Base-by-base conservation (phyloP, 768 basidiomycete genomes). In the Roridomyces roridus region DNA sequence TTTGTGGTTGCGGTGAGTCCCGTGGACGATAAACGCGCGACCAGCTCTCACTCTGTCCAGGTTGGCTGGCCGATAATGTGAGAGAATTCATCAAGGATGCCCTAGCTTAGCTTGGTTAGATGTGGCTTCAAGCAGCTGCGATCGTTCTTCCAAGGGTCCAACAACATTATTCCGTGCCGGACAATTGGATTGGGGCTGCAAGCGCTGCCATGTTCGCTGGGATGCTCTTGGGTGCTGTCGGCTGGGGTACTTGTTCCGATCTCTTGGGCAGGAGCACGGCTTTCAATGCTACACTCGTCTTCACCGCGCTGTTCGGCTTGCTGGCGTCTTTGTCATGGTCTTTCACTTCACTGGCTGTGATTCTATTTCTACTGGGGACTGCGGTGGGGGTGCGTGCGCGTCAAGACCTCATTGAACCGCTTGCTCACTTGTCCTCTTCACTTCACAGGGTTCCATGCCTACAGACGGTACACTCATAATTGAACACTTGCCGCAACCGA, bases 131-230 rank as follows among this genome's bases (percentile, higher is more conserved):
- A 81, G 89, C 91, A 12, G 74, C 91, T 5, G 92, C 96, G 23
- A 93, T 98, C 31, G 91, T 96, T 42, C 80, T 99, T n/a, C 96
- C 96, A n/a, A 81, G 96, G 43, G 89, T 99, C 21, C 96, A 98
- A 69, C 86, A 86, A 44, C 94, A 98, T 69, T 99, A 88, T 72
- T 74, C 79, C 64, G 90, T 92, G 7, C 83, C 85, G 26, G 89
- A 94, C 68, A 80, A 78, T 43, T 85, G 85, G 61, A 91, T 96
- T 45, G 96, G 95, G 21, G 70, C 81, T 1, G 74, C 98, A 14
- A 96, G 94, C 0, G 92, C 94, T 4, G 87, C 90, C 4, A 94
- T 93, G 84, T 95, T 95, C 67, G 86, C 83, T 11, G 93, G 96
- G n/a, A 98, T 98, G 96, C 97, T 98, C 94, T 68, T 97, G 46